These are phyloP conservation scores for Cladophialophora yegresii DNA, from an alignment of 2,329 filamentous ascomycete genomes.

Conservation along the genomic window DNA sequence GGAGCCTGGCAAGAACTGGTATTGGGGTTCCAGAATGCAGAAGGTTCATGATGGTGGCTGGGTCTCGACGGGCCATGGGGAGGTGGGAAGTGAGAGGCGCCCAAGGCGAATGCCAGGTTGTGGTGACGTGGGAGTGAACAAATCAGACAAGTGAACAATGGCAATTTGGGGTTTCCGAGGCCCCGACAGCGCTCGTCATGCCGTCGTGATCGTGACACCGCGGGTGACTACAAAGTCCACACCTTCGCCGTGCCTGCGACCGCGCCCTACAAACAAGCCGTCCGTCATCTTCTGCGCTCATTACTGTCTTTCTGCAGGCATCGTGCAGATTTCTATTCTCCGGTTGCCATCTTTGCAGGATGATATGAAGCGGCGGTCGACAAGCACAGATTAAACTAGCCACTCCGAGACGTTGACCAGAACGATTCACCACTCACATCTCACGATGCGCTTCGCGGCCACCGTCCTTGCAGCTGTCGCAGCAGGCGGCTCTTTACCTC, in stretches of 20 bases:
- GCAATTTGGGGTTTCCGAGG: not conserved
- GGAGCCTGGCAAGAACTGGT: not conserved
- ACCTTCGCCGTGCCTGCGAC: not conserved
- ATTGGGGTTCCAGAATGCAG: not conserved
- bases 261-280: not conserved
- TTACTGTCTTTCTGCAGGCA: not conserved
- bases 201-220: not conserved
- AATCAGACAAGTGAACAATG: not conserved
- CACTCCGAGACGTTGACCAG: not conserved
- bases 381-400: not conserved
- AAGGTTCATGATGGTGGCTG: not conserved
- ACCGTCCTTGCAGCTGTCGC: slow-evolving; percentile 21
- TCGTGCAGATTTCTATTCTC: not conserved
- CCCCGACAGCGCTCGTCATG: not conserved
- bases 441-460: slow-evolving; percentile 22
- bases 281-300: not conserved
- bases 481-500: slow-evolving; percentile 22
- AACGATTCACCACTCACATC: not conserved
- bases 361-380: not conserved
- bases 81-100: not conserved
- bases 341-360: not conserved
- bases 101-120: not conserved
- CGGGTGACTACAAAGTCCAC: not conserved
- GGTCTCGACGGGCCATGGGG: not conserved
- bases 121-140: not conserved